phyloP scores from a whole-genome alignment of 164 flowering plant species.

The Magnolia changhungtana region DNA sequence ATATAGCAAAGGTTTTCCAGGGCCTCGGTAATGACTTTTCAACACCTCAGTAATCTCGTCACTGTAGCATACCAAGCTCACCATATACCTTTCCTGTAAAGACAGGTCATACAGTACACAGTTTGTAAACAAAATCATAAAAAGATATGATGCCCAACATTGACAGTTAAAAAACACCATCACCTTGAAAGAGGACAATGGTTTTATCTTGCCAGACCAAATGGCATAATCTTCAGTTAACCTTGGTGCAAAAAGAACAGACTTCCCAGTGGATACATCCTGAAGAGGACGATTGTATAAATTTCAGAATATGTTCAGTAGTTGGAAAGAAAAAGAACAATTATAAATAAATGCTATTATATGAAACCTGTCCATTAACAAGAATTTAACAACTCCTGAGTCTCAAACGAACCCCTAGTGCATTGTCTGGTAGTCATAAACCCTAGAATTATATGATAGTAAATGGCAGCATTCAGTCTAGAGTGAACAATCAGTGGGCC shows the following conservation, averaged over 20 bases:
- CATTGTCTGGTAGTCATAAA: no score
- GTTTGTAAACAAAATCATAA: neutral
- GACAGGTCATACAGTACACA: neutral
- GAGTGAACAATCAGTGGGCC: no score
- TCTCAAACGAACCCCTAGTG: neutral
- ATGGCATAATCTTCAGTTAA: slow-evolving; percentile 81
- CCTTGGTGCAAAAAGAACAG: slow-evolving; percentile 80
- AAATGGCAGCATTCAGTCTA: no score
- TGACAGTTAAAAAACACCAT: neutral
- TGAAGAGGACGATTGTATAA: neutral
- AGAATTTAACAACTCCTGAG: neutral
- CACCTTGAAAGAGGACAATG: slow-evolving; percentile 70
- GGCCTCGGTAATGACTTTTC: slow-evolving; percentile 37
- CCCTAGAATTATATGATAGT: no score
- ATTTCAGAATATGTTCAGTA: neutral
- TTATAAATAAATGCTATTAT: neutral
- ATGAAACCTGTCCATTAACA: neutral
- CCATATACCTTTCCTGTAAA: slow-evolving; percentile 77
- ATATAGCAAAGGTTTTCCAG: slow-evolving; percentile 61
- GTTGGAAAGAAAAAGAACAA: no score
- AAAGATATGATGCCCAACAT: neutral
- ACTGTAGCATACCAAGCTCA: slow-evolving; percentile 44
- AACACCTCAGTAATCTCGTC: slow-evolving; percentile 66
- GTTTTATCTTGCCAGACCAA: slow-evolving; percentile 88
- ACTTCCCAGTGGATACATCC: slow-evolving; percentile 79